These are phyloP conservation scores for Acephala macrosclerotiorum DNA, from an alignment of 2,329 filamentous ascomycete genomes.

Conservation along the genomic window DNA sequence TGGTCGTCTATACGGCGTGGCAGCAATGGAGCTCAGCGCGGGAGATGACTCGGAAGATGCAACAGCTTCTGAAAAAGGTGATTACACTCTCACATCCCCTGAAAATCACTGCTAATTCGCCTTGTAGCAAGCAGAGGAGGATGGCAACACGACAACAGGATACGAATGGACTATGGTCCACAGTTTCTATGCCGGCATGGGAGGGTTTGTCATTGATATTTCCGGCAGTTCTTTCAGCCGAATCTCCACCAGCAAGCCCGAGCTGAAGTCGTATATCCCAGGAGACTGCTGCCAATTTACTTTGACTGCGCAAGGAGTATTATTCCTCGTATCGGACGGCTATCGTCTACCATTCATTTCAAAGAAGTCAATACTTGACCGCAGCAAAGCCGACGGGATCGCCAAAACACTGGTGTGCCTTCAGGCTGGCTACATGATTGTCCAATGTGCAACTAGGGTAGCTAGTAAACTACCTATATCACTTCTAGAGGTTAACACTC, in stretches of 20 bases:
- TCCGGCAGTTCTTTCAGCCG: background rate
- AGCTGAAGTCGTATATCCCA: too few relatives aligned
- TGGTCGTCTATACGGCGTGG: too few relatives aligned
- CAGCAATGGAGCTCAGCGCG: too few relatives aligned
- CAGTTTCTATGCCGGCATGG: background rate
- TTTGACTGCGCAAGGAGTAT: background rate
- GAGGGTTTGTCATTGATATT: background rate
- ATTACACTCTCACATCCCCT: background rate
- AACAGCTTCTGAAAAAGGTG: too few relatives aligned
- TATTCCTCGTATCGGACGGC: background rate
- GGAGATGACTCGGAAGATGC: too few relatives aligned
- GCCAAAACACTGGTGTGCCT: background rate
- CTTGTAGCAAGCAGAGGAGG: background rate
- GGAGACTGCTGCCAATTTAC: background rate
- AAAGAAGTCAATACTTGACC: background rate
- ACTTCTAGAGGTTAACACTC: background rate
- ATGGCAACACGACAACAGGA: background rate
- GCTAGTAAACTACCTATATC: background rate
- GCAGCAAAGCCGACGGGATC: background rate
- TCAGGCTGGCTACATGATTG: background rate
- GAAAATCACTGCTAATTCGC: background rate
- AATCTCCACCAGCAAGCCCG: background rate
- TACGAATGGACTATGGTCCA: background rate
- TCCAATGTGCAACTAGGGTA: background rate
- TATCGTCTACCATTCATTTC: background rate